phyloP scores from a whole-genome alignment of 495 filamentous ascomycete species.

The Penicillium paxilli region DNA sequence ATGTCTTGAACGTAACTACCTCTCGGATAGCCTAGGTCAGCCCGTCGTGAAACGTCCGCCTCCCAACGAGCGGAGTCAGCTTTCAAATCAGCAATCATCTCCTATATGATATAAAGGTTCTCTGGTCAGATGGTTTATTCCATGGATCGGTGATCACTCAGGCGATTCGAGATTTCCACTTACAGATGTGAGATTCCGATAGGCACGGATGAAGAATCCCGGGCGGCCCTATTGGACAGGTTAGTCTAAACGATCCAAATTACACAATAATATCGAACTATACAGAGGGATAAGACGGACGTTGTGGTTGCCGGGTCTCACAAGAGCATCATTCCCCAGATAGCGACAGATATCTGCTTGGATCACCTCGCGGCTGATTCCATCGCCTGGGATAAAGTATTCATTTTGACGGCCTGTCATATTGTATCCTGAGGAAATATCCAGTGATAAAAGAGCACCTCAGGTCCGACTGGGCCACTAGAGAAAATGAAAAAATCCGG shows the following conservation, averaged over 20 bases:
- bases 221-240: conserved; percentile 56
- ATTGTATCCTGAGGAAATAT: conserved; percentile 33
- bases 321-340: conserved; percentile 86
- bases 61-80: conserved; percentile 80
- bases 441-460: conserved; percentile 33
- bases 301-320: conserved; percentile 80
- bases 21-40: conserved; percentile 47
- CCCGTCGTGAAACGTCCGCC: conserved; percentile 59
- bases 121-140: conserved; percentile 20
- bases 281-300: conserved; percentile 49
- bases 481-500: conserved; percentile 16
- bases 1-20: conserved; percentile 49
- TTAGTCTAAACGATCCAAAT: conserved; percentile 28
- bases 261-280: conserved; percentile 4
- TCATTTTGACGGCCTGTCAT: conserved; percentile 67
- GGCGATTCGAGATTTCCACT: conserved; percentile 32
- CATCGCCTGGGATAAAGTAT: conserved; percentile 85
- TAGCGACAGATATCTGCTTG: conserved; percentile 94
- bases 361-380: conserved; percentile 92
- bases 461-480: conserved; percentile 39
- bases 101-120: conserved; percentile 48
- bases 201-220: conserved; percentile 85
- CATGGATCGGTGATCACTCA: neutral
- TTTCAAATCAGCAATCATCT: conserved; percentile 87
- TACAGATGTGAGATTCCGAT: conserved; percentile 84